Evolutionary conservation across 192 early-diverging fungal species (phyloP).

Genomic region (Diversispora eburnea): DNA sequence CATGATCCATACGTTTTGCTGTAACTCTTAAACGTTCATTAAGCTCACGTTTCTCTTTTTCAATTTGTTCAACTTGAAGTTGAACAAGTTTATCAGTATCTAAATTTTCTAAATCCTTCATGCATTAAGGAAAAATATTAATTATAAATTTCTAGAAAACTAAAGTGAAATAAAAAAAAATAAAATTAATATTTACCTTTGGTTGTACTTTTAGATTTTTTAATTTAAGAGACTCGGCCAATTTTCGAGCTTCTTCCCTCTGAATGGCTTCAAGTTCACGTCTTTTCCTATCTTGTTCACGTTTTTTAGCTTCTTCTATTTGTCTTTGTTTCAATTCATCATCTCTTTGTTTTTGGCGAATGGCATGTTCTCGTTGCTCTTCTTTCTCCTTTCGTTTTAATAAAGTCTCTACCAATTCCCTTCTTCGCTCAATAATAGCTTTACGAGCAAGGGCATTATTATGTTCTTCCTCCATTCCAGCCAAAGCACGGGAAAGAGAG

Average conservation of each 20-base stretch:
- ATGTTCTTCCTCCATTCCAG: constrained; percentile 79
- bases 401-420: constrained; percentile 73
- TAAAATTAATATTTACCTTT: not conserved
- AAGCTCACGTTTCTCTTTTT: constrained; percentile 86
- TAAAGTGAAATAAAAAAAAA: not conserved
- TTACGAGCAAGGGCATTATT: constrained; percentile 70
- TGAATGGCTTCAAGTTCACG: constrained; percentile 78
- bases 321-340: constrained; percentile 78
- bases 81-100: constrained; percentile 76
- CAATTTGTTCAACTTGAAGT: constrained; percentile 84
- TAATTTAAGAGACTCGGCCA: constrained; percentile 75
- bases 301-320: constrained; percentile 79
- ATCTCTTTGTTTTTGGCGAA: constrained; percentile 70
- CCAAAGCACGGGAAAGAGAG: constrained; percentile 67
- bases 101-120: constrained; percentile 75
- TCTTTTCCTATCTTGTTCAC: constrained; percentile 77
- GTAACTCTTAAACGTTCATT: constrained; percentile 69
- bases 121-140: constrained; percentile 3
- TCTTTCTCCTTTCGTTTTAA: constrained; percentile 77
- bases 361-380: constrained; percentile 73
- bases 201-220: constrained; percentile 37
- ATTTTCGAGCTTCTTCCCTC: constrained; percentile 75
- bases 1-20: constrained; percentile 81
- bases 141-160: not conserved
- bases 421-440: constrained; percentile 81